Percentiles rank a stretch among this genome's conserved stretches.
phyloP scores from a whole-genome alignment of 345 rosid species.

The Arabis hirsuta region DNA sequence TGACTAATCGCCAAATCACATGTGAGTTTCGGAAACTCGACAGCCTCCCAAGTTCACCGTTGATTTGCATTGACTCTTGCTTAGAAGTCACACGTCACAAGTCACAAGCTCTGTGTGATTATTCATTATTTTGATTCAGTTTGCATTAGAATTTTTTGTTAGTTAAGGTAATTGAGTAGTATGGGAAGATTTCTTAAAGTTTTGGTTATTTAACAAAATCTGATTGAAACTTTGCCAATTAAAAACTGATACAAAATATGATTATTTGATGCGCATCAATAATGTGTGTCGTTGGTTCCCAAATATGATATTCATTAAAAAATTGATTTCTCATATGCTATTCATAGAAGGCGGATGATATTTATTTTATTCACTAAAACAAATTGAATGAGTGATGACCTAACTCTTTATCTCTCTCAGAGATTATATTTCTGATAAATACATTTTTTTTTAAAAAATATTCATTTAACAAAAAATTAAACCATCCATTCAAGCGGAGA shows the following conservation, averaged over 20 bases:
- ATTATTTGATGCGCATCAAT: background rate
- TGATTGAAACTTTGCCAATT: background rate
- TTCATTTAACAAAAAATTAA: too few relatives aligned
- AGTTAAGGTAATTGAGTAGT: too few relatives aligned
- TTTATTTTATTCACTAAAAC: background rate
- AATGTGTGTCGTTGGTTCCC: slow-evolving; percentile 16
- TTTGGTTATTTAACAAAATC: slow-evolving; percentile 6
- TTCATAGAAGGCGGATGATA: slow-evolving; percentile 13
- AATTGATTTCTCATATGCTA: background rate
- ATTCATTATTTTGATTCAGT: background rate
- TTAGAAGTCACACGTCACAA: too few relatives aligned
- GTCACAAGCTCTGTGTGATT: too few relatives aligned
- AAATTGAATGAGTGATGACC: too few relatives aligned
- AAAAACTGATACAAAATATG: background rate
- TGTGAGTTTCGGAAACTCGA: slow-evolving; percentile 14
- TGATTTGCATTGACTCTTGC: background rate
- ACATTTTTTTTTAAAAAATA: too few relatives aligned
- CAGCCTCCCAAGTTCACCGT: background rate
- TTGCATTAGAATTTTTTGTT: background rate
- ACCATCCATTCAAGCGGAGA: too few relatives aligned
- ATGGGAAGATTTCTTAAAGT: background rate
- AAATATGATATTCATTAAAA: background rate
- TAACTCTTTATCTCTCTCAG: too few relatives aligned
- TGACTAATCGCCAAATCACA: slow-evolving; percentile 16
- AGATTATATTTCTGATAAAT: too few relatives aligned